Percentiles rank a stretch among this genome's conserved stretches.
Evolutionary conservation across 2,329 filamentous ascomycete species (phyloP).

Genomic region (Drechslerella dactyloides): DNA sequence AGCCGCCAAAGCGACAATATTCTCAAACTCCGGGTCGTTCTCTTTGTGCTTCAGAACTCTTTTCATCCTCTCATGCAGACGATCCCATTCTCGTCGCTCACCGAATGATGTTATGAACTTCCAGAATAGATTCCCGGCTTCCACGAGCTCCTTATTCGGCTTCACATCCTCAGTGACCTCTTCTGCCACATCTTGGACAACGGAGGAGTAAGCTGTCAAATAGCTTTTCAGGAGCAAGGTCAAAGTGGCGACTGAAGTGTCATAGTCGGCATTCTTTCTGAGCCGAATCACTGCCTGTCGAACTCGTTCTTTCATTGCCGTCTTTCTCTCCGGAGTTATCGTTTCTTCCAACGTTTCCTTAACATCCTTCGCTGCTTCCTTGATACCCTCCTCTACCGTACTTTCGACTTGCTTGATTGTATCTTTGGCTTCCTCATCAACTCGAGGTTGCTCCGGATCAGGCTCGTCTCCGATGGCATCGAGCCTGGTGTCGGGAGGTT

Average conservation of each 20-base stretch:
- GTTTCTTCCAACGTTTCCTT: slow-evolving; percentile 61
- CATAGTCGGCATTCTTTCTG: slow-evolving; percentile 78
- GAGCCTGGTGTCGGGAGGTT: slow-evolving; percentile 69
- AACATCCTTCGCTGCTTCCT: slow-evolving; percentile 61
- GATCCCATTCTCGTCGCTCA: slow-evolving; percentile 74
- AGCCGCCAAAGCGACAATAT: slow-evolving; percentile 74
- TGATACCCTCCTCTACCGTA: slow-evolving; percentile 58
- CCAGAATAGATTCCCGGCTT: slow-evolving; percentile 81
- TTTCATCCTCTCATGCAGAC: slow-evolving; percentile 71
- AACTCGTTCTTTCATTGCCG: slow-evolving; percentile 75
- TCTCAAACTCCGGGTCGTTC: slow-evolving; percentile 81
- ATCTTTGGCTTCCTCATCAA: slow-evolving; percentile 60
- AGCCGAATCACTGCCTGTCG: slow-evolving; percentile 78
- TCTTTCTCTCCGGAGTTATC: slow-evolving; percentile 63
- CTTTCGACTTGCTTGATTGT: slow-evolving; percentile 60
- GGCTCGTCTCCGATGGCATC: slow-evolving; percentile 58
- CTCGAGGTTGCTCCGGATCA: slow-evolving; percentile 62
- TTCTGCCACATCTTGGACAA: slow-evolving; percentile 70
- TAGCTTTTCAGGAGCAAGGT: slow-evolving; percentile 78
- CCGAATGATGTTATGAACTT: slow-evolving; percentile 79
- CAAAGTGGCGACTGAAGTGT: slow-evolving; percentile 81
- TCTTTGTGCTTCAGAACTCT: slow-evolving; percentile 75
- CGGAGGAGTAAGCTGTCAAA: slow-evolving; percentile 76
- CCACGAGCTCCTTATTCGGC: slow-evolving; percentile 75
- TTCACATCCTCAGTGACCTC: slow-evolving; percentile 72